Evolutionary conservation across 768 basidiomycete genomes (phyloP), one percentile per base, ranked within the genome.

Genomic region (Collybia mongolica): DNA sequence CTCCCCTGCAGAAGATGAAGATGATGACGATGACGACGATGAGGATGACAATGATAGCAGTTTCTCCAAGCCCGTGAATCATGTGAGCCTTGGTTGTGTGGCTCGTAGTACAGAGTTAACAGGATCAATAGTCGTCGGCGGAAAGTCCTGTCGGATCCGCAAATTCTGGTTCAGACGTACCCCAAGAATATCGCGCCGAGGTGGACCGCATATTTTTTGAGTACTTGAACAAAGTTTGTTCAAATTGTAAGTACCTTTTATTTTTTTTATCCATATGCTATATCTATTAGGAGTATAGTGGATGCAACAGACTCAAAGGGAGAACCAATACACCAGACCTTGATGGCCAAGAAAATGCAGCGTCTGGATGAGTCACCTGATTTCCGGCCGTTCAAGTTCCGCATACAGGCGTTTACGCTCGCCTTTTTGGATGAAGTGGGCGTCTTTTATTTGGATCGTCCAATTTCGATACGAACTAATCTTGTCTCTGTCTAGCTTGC

Each of bases 281-380:
- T 48, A 48, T 53, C 37, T 54, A 58, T 64, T 24, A 54, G 41
- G 54, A 24, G 50, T 50, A 0, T 57, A 98, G 94, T 98, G 70
- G 93, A 97, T 51, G 88, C 90, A 3, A 89, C 86, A 43, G 97
- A 98, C 64, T 77, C 82, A 24, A 99, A 99, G 67, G 96, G 96
- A 44, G 96, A 99, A 66, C 86, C 90, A 39, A 93, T 99, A 51
- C 96, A 99, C 64, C 96, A 99, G 70, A 93, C 93, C 29, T 77
- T 98, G 60, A 99, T 99, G 96, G 89, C 95, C 0, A 98, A 98
- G 77, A 92, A 92, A 77, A 98, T 99, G 96, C 90, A 93, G 60
- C 86, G 93, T 46, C 76, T 98, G 49, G 95, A 97, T 65, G 96
- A 98, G 72, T 94, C 92, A 32, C 84, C 87, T 38, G 96, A 98